A percentile compares a stretch with the other conserved stretches of the same genome.
phyloP scores from a whole-genome alignment of 192 early-diverging fungal species.

The Pilaira anomala region DNA sequence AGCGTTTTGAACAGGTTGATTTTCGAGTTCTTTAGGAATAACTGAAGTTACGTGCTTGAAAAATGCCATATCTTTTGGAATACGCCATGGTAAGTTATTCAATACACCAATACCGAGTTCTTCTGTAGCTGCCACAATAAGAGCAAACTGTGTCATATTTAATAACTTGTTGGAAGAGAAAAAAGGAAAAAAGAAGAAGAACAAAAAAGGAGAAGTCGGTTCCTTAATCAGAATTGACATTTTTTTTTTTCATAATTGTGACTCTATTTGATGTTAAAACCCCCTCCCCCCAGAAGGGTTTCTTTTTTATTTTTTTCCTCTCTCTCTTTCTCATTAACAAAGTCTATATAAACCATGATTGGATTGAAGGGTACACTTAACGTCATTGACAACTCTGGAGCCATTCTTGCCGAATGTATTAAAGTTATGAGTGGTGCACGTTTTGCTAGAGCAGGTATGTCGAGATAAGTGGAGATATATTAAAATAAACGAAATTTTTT shows the following conservation, averaged over 20 bases:
- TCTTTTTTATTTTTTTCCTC: background rate
- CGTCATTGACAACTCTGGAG: constrained; percentile 98
- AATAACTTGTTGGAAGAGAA: background rate
- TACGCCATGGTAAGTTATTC: constrained; percentile 79
- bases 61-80: constrained; percentile 81
- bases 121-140: constrained; percentile 76
- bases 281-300: background rate
- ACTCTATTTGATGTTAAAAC: background rate
- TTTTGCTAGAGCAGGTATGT: constrained; percentile 64
- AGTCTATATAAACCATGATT: constrained; percentile 55
- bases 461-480: too few relatives aligned
- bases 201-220: background rate
- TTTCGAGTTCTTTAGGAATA: constrained; percentile 15
- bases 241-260: background rate
- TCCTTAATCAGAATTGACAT: background rate
- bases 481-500: background rate
- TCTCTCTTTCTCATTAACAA: background rate
- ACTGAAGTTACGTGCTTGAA: constrained; percentile 69
- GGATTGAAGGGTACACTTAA: constrained; percentile 77
- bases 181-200: background rate
- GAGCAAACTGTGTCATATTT: constrained; percentile 41
- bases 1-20: constrained; percentile 54
- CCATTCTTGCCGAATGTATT: constrained; percentile 91
- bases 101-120: constrained; percentile 76
- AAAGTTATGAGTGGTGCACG: constrained; percentile 80